Percentiles rank a stretch among this genome's conserved stretches.
Evolutionary conservation across 2,329 filamentous ascomycete species (phyloP).

Genomic region (Colletotrichum chlorophyti): DNA sequence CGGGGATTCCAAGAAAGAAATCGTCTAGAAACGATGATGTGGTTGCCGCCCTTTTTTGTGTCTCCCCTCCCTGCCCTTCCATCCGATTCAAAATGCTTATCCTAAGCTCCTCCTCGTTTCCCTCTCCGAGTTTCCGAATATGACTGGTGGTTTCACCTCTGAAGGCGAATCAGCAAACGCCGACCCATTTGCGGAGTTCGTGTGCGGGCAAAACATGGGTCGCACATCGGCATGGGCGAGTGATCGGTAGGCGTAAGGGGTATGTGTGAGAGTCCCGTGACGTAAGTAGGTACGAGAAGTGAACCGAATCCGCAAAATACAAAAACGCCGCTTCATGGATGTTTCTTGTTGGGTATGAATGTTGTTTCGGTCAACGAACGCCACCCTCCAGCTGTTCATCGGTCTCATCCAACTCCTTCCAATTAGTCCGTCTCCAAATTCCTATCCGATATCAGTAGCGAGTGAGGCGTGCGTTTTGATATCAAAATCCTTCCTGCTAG

Average conservation of each 20-base stretch:
- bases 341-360: slow-evolving; percentile 7
- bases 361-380: not conserved
- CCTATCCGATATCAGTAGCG: too few relatives aligned
- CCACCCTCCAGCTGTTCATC: too few relatives aligned
- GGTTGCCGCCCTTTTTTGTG: not conserved
- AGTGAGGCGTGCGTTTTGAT: too few relatives aligned
- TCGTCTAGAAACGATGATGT: slow-evolving; percentile 28
- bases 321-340: slow-evolving; percentile 26
- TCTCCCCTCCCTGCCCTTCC: not conserved
- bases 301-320: slow-evolving; percentile 23
- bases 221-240: too few relatives aligned
- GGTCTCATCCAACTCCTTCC: not conserved
- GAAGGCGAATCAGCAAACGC: not conserved
- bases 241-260: too few relatives aligned
- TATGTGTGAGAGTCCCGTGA: too few relatives aligned
- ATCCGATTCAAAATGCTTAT: not conserved
- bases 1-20: not conserved
- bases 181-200: not conserved
- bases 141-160: not conserved
- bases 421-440: not conserved
- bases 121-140: not conserved
- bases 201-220: not conserved
- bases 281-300: slow-evolving; percentile 21
- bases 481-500: too few relatives aligned
- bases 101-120: not conserved